phyloP scores from a whole-genome alignment of 2,329 filamentous ascomycete genomes.

The Fusarium albidum region DNA sequence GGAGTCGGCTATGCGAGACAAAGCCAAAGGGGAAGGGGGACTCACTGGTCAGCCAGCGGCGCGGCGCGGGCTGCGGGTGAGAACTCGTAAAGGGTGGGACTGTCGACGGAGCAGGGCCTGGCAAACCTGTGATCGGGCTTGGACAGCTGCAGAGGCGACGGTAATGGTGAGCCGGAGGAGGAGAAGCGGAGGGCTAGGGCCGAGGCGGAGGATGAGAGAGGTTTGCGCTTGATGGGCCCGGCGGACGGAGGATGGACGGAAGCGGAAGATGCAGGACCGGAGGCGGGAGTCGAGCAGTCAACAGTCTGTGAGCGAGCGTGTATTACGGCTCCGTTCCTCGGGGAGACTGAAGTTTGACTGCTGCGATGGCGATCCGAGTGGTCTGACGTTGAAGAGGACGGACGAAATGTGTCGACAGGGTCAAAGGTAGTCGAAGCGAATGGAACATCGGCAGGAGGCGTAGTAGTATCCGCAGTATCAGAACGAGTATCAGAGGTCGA shows the following conservation, averaged over 20 bases:
- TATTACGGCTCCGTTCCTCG: conserved; percentile 26
- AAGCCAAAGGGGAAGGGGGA: conserved; percentile 10
- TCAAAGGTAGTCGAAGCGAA: conserved; percentile 25
- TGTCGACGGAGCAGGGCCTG: conserved; percentile 65
- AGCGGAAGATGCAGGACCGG: conserved; percentile 19
- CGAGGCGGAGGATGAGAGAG: conserved; percentile 60
- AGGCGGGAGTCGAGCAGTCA: conserved; percentile 35
- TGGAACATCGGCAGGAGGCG: conserved; percentile 30
- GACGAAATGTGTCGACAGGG: conserved; percentile 31
- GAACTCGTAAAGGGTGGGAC: conserved; percentile 70
- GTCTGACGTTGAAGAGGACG: conserved; percentile 30
- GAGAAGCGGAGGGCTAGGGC: conserved; percentile 37
- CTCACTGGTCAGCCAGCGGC: conserved; percentile 40
- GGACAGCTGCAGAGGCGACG: conserved; percentile 51
- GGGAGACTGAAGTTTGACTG: conserved; percentile 19
- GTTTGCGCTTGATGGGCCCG: conserved; percentile 65
- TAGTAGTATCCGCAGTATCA: conserved; percentile 39
- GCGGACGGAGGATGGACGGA: conserved; percentile 32
- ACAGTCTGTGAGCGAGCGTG: conserved; percentile 40
- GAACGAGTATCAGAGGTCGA: conserved; percentile 37
- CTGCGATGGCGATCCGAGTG: conserved; percentile 27
- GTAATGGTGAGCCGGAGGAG: conserved; percentile 37
- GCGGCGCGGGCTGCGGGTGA: conserved; percentile 42
- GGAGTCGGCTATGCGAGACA: conserved; percentile 16
- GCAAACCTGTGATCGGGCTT: conserved; percentile 62